phyloP scores from a whole-genome alignment of 495 filamentous ascomycete species.

The Daldinia loculata region DNA sequence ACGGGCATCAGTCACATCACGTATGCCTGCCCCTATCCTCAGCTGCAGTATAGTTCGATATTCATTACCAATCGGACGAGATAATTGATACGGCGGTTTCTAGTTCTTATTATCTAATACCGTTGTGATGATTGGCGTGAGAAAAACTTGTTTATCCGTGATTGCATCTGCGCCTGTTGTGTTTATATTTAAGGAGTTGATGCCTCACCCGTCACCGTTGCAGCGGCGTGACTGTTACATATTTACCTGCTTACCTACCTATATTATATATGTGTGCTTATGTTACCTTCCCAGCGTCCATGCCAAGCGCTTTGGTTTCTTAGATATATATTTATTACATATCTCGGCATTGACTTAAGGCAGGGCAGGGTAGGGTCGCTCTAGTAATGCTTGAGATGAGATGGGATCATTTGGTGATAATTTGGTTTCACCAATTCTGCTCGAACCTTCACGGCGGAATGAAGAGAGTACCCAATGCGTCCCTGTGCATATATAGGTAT shows the following conservation, averaged over 20 bases:
- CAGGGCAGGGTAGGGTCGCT: no score
- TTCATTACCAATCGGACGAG: background rate
- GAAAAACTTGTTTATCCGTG: background rate
- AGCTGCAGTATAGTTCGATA: background rate
- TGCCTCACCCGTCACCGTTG: constrained; percentile 17
- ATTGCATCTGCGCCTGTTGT: background rate
- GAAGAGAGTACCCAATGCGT: no score
- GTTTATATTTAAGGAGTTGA: constrained; percentile 2
- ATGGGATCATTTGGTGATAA: no score
- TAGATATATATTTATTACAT: background rate
- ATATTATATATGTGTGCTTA: no score
- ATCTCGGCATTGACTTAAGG: background rate
- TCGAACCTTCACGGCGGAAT: no score
- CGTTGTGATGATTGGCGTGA: background rate
- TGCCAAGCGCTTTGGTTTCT: constrained; percentile 2
- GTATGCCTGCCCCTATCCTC: background rate
- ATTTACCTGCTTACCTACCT: background rate
- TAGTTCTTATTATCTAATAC: background rate
- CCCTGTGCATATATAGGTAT: no score
- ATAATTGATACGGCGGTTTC: background rate
- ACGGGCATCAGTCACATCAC: background rate
- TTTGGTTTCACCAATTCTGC: no score
- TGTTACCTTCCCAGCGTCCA: background rate
- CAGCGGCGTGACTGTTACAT: constrained; percentile 23
- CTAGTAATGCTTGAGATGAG: no score